Base-by-base conservation (phyloP, 1,284 basidiomycete genomes). In the Takashimella tepidaria region DNA sequence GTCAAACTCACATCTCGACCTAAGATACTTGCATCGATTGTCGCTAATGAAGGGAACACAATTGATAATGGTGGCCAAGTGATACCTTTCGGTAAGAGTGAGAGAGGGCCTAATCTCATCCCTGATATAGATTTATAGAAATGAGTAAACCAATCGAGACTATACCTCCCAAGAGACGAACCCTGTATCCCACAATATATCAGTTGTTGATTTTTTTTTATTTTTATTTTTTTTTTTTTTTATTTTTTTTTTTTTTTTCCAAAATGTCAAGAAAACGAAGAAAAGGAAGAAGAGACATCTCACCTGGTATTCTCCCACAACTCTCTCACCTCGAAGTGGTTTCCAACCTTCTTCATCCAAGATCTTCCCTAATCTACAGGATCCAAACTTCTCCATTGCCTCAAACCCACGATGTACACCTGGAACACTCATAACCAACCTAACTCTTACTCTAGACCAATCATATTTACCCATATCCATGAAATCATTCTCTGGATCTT, bases 301-400 rank as follows among this genome's bases (percentile, higher is more conserved):
- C 24, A 76, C 75, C 61, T 76, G 75, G 51, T 65, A 76, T 51
- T 77, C 75, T 1, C 59, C 64, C 1, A 59, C 60, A 0, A 74
- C 55, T 48, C 53, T 54, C 54, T 76, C 70, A 1, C 64, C 66
- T 5, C 37, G 31, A 2, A 53, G 45, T 0, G 70, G 67, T 11
- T 57, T 50, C 75, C 73, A 76, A 0, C 67, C 66, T 42, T 69
- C 60, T 10, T 67, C 58, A 3, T 58, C 59, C 3, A 75, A 25
- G 1, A 74, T 54, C 37, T 62, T 64, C 0, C 64, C 69, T 3
- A 77, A 46, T 16, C 74, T 56, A 22, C 63, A 57, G 11, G 72
- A 54, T 1, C 75, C 75, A 26, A 47, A 66, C 27, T 61, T 53
- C 2, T 58, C 51, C 51, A 72, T 63, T 23, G 66, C 54, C 5